Percentiles rank a stretch among this genome's conserved stretches.
Conservation (phyloP, 805 yeast species). For the Saturnispora diversa region DNA sequence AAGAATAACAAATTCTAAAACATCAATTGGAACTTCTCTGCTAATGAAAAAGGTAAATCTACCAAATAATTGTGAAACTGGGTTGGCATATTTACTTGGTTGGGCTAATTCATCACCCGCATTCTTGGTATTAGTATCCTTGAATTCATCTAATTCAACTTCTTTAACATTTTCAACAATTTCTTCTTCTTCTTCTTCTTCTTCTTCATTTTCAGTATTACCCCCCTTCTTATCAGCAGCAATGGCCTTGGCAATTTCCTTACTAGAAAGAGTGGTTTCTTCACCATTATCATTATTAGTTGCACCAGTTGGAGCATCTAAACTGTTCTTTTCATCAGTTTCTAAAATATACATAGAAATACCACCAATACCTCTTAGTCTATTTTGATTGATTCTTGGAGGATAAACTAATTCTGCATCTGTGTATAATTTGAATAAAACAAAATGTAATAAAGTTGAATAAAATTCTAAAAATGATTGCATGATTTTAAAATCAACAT, state of each 20-base stretch:
- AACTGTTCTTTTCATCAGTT: conserved; percentile 30
- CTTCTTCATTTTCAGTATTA: conserved; percentile 32
- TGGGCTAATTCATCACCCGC: conserved; percentile 66
- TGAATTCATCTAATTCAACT: conserved; percentile 62
- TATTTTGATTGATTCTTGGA: conserved; percentile 67
- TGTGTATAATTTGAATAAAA: conserved; percentile 73
- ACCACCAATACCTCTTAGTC: conserved; percentile 84
- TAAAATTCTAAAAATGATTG: conserved; percentile 92
- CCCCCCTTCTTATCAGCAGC: conserved; percentile 42
- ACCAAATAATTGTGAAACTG: conserved; percentile 59
- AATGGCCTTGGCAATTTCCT: conserved; percentile 43
- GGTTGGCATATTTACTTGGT: conserved; percentile 53
- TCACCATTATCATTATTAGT: conserved; percentile 21
- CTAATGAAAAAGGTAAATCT: conserved; percentile 80
- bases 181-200: conserved; percentile 29
- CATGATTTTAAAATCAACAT: conserved; percentile 95
- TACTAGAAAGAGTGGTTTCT: conserved; percentile 33
- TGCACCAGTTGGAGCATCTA: conserved; percentile 32
- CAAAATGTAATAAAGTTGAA: conserved; percentile 84
- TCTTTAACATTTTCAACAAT: conserved; percentile 36
- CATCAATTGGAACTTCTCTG: conserved; percentile 91
- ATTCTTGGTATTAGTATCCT: conserved; percentile 51
- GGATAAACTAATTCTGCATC: conserved; percentile 87
- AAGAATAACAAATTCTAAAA: conserved; percentile 77
- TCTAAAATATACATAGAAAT: conserved; percentile 75